phyloP scores from a whole-genome alignment of 2,329 filamentous ascomycete species.

The Penicillium sp. region DNA sequence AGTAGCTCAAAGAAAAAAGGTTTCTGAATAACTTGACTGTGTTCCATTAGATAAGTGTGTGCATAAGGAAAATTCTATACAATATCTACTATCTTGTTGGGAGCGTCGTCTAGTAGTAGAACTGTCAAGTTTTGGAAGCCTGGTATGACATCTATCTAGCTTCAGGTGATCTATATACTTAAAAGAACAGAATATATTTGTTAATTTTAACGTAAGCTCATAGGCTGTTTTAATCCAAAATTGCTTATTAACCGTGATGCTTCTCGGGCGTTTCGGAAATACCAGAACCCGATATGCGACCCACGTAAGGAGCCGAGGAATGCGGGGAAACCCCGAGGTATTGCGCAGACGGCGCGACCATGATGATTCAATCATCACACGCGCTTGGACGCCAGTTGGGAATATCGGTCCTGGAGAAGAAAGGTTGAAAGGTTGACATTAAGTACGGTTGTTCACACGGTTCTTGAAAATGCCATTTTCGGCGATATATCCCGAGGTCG shows the following conservation, averaged over 20 bases:
- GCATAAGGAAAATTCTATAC: too few species aligned
- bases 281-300: neutral
- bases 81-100: too few species aligned
- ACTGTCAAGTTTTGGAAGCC: too few species aligned
- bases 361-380: neutral
- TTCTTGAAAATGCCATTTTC: neutral
- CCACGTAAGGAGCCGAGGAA: neutral
- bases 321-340: neutral
- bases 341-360: neutral
- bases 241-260: neutral
- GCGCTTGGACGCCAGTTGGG: neutral
- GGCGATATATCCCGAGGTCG: neutral
- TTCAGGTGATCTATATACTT: too few species aligned
- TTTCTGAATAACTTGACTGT: too few species aligned
- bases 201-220: too few species aligned
- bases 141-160: too few species aligned
- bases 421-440: neutral
- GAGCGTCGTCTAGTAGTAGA: too few species aligned
- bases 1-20: too few species aligned
- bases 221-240: neutral
- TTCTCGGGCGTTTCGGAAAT: neutral
- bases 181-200: too few species aligned
- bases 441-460: neutral
- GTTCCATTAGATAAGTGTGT: too few species aligned
- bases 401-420: neutral